A percentile compares a stretch with the other conserved stretches of the same genome.
These are phyloP conservation scores for Plasmodium gallinaceum DNA, from an alignment of 169 alveolate species.

Conservation along the genomic window DNA sequence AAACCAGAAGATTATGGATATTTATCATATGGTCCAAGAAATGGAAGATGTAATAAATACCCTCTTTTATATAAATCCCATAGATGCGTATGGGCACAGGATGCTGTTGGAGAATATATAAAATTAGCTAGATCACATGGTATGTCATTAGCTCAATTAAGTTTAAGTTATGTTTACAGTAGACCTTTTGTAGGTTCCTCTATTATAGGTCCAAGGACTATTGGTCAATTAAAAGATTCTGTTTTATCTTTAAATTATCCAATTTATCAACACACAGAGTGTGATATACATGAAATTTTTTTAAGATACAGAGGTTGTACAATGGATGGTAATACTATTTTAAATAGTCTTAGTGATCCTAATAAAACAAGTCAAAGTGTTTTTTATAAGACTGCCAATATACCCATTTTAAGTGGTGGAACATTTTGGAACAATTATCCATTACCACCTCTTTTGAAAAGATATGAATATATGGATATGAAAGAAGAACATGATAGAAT, in stretches of 20 bases:
- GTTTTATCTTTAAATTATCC: constrained; percentile 86
- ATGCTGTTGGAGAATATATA: constrained; percentile 86
- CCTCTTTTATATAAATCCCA: constrained; percentile 88
- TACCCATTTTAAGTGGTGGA: constrained; percentile 92
- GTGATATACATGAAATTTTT: constrained; percentile 86
- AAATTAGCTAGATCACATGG: constrained; percentile 88
- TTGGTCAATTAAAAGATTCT: constrained; percentile 89
- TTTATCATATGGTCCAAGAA: constrained; percentile 87
- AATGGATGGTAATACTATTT: constrained; percentile 89
- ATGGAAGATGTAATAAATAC: constrained; percentile 86
- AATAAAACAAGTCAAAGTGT: constrained; percentile 85
- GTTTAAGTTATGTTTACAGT: constrained; percentile 83
- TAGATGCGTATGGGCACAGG: constrained; percentile 90
- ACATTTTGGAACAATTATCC: constrained; percentile 84
- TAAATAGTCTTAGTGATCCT: constrained; percentile 83
- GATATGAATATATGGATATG: constrained; percentile 78
- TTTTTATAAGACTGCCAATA: constrained; percentile 81
- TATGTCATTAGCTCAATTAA: constrained; percentile 85
- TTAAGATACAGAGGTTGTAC: constrained; percentile 89
- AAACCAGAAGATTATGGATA: constrained; percentile 89
- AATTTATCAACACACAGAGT: constrained; percentile 80
- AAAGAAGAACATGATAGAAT: constrained; percentile 75
- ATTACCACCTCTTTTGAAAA: constrained; percentile 57
- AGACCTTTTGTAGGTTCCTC: constrained; percentile 89
- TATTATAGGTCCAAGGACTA: constrained; percentile 87